Base-by-base conservation (phyloP, 768 basidiomycete genomes). In the Mycena polygramma region DNA sequence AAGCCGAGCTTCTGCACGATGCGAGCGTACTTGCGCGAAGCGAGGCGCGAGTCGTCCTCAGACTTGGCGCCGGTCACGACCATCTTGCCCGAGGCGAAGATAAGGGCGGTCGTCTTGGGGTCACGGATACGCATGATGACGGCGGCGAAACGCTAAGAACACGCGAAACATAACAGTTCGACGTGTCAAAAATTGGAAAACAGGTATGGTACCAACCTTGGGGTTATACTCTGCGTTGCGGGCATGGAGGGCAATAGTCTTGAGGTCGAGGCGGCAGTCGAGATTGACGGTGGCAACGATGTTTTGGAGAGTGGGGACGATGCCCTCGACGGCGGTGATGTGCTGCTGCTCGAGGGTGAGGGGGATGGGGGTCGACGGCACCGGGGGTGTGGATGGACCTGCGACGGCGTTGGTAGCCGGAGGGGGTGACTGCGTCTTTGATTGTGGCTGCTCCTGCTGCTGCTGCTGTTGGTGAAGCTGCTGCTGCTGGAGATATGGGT, bases 81-180 rank as follows among this genome's bases (percentile, higher is more conserved):
- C 95, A 99, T 99, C 90, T 99, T 99, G 79, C 98, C 98, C 67
- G 96, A 97, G 41, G 98, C 98, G 82, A 99, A 99, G 82, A 99
- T 99, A 75, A 99, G 91, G 26, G 97, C 98, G 60, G 98, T 99
- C 69, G 98, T 99, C 88, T 99, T 99, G 59, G 98, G 98, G 76
- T 99, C 98, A 75, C 98, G 96, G 79, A 99, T 99, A 82, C 98
- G 95, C 98, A 99, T 99, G 84, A 99, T 99, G 75, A 99, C 98
- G 70, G 98, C 98, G 76, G 97, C 98, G 86, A 99, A 99, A 92
- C 98, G 98, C 98, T 99, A 85, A 65, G 45, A 46, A 80, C 73
- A 83, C 77, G 83, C 45, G 84, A 66, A 30, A 30, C 30, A 30
- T 30, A 30, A 61, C 84, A 89, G 89, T 87, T 89, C 87, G 88